phyloP scores from a whole-genome alignment of 129 eudicot genomes.

The Arctium minus region DNA sequence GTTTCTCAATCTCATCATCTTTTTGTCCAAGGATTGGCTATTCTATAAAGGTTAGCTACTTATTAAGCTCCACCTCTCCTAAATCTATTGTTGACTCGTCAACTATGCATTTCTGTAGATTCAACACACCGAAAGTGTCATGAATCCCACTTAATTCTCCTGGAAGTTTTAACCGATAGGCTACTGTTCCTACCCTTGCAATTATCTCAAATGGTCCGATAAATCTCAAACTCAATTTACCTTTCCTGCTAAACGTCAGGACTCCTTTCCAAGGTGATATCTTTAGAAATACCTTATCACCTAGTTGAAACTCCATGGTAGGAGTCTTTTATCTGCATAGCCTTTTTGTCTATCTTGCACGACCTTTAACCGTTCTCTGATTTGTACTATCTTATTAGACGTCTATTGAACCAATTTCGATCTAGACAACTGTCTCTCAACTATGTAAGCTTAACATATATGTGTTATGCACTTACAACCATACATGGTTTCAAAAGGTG shows the following conservation, averaged over 20 bases:
- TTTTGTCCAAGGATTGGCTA: too few species aligned
- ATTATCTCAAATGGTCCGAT: background rate
- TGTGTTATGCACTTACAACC: background rate
- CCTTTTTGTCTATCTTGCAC: background rate
- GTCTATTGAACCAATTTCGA: background rate
- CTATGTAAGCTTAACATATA: background rate
- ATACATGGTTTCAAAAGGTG: background rate
- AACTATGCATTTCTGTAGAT: background rate
- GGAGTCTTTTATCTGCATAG: background rate
- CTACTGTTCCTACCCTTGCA: background rate
- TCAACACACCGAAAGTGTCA: background rate
- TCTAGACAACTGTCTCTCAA: background rate
- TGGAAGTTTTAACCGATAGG: background rate
- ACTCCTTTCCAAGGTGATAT: background rate
- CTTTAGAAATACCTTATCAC: background rate
- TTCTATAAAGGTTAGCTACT: too few species aligned
- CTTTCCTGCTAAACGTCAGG: background rate
- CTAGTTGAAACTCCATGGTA: background rate
- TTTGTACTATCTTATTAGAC: background rate
- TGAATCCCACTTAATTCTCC: background rate
- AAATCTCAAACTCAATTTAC: background rate
- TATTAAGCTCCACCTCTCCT: too few species aligned
- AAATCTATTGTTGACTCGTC: background rate
- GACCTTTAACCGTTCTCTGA: background rate
- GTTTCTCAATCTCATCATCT: too few species aligned